These are phyloP conservation scores for Linderina pennispora DNA, from an alignment of 192 early-diverging fungal species.

Conservation along the genomic window DNA sequence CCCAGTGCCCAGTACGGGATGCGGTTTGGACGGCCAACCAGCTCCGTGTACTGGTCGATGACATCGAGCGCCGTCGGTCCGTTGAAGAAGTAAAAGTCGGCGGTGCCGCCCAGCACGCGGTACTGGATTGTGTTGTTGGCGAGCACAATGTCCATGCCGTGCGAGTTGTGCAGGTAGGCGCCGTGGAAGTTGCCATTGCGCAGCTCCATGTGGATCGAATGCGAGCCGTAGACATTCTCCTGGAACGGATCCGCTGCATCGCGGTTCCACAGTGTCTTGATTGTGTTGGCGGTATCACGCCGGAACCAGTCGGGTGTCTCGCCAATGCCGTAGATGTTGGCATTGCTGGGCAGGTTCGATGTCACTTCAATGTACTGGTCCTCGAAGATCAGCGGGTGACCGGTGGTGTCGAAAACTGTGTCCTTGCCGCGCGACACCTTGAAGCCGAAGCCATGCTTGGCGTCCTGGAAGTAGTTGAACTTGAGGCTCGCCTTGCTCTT, in stretches of 20 bases:
- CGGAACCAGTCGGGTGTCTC: constrained; percentile 53
- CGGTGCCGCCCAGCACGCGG: constrained; percentile 57
- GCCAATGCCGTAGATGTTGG: constrained; percentile 70
- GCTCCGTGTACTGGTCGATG: constrained; percentile 52
- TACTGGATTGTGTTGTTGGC: constrained; percentile 50
- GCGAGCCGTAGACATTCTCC: constrained; percentile 60
- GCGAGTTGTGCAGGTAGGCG: constrained; percentile 53
- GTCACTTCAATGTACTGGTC: constrained; percentile 64
- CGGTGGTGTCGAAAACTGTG: constrained; percentile 27
- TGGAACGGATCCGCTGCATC: constrained; percentile 40
- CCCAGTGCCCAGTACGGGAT: constrained; percentile 60
- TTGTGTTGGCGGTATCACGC: constrained; percentile 41
- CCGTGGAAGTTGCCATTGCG: constrained; percentile 48
- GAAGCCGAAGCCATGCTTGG: constrained; percentile 27
- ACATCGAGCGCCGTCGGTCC: constrained; percentile 46
- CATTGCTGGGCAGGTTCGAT: constrained; percentile 45
- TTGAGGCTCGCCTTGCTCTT: constrained; percentile 4
- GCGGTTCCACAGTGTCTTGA: constrained; percentile 30
- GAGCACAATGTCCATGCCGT: constrained; percentile 63
- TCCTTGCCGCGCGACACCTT: constrained; percentile 16
- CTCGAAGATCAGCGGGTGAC: constrained; percentile 51
- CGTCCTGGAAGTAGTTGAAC: constrained; percentile 9
- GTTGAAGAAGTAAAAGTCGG: constrained; percentile 61
- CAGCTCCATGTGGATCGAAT: constrained; percentile 60
- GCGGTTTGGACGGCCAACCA: constrained; percentile 57